Evolutionary conservation across 768 basidiomycete species (phyloP).

Genomic region (Panaeolus cyanescens): DNA sequence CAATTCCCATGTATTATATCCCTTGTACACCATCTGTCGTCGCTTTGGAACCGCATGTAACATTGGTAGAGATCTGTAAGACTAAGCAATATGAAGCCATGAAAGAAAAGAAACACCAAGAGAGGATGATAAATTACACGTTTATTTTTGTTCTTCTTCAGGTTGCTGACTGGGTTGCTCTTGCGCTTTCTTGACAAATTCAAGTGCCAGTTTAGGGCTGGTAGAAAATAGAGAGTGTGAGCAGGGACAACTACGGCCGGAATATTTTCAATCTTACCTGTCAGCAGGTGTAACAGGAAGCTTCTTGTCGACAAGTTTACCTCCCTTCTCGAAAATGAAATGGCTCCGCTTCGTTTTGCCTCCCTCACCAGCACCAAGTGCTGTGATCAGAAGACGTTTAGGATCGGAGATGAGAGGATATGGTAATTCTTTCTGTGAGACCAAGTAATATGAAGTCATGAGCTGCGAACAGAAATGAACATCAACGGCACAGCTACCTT

Average conservation of each 20-base stretch:
- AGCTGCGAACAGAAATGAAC: not conserved
- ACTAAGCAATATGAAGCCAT: not conserved
- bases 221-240: conserved; percentile 3
- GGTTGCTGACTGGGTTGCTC: not conserved
- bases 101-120: not conserved
- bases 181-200: conserved; percentile 60
- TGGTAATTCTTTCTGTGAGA: conserved; percentile 72
- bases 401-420: conserved; percentile 90
- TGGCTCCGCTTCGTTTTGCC: conserved; percentile 90
- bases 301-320: conserved; percentile 83
- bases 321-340: conserved; percentile 92
- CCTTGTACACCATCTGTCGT: not conserved
- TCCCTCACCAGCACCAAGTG: conserved; percentile 77
- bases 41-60: not conserved
- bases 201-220: conserved; percentile 66
- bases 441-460: not conserved
- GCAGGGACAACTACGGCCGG: not conserved
- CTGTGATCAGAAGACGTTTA: conserved; percentile 75
- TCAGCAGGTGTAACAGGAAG: conserved; percentile 86
- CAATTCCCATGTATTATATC: conserved; percentile 1
- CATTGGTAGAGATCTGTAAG: not conserved
- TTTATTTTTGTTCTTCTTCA: not conserved
- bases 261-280: conserved; percentile 49
- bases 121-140: not conserved
- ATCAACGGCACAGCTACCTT: conserved; percentile 52